Percentiles rank a stretch among this genome's conserved stretches.
These are phyloP conservation scores for Pyrenopolyporus hunteri DNA, from an alignment of 495 filamentous ascomycete genomes.

Conservation along the genomic window DNA sequence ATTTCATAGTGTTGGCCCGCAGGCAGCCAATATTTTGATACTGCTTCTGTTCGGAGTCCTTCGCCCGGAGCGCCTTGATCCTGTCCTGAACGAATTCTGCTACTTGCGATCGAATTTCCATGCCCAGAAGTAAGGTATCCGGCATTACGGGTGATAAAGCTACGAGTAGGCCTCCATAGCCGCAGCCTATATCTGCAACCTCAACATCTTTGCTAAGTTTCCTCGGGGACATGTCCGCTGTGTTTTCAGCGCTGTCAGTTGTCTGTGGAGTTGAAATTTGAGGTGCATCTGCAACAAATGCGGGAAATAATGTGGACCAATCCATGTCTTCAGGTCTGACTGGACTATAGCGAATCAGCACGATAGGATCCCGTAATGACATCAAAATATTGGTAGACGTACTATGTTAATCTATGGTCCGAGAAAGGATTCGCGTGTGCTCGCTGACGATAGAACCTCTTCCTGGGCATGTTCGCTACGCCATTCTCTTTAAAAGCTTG, in stretches of 20 bases:
- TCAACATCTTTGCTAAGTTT: constrained; percentile 73
- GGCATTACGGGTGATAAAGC: constrained; percentile 83
- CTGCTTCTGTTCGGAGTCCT: constrained; percentile 60
- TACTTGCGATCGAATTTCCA: constrained; percentile 91
- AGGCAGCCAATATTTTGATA: constrained; percentile 89
- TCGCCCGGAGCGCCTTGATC: constrained; percentile 76
- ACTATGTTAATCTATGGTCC: constrained; percentile 89
- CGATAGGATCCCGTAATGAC: not conserved
- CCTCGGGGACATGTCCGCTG: constrained; percentile 34
- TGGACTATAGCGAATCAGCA: constrained; percentile 63
- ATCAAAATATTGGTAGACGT: constrained; percentile 41
- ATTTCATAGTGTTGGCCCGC: constrained; percentile 97
- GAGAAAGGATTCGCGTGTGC: constrained; percentile 98
- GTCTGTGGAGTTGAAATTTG: constrained; percentile 6
- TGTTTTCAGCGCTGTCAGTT: constrained; percentile 19
- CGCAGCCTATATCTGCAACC: constrained; percentile 97
- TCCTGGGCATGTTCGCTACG: constrained; percentile 69
- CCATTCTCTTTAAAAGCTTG: constrained; percentile 49
- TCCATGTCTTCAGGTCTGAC: constrained; percentile 82
- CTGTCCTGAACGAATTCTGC: constrained; percentile 86
- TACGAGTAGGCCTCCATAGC: constrained; percentile 89
- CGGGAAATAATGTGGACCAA: constrained; percentile 86
- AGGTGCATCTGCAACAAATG: constrained; percentile 53
- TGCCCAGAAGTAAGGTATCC: constrained; percentile 80
- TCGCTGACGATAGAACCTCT: constrained; percentile 94